Conservation (phyloP, 192 early-diverging fungal genomes). For the Podochytrium sp. region DNA sequence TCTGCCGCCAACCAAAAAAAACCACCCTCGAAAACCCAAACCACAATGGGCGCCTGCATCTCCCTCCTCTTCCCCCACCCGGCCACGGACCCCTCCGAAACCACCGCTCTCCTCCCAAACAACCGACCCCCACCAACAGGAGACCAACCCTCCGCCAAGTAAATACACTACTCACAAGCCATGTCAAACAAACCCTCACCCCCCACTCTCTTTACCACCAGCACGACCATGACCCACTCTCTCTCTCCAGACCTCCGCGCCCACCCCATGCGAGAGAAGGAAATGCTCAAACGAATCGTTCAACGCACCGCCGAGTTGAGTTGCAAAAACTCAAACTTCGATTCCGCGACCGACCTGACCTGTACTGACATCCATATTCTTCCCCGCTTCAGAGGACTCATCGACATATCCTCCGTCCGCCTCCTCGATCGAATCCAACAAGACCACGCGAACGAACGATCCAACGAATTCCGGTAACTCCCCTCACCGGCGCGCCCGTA, state of each 20-base stretch:
- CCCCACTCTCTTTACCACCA: too few relatives aligned
- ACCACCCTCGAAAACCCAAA: too few relatives aligned
- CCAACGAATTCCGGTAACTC: constrained; percentile 38
- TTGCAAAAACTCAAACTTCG: background rate
- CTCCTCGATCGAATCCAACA: constrained; percentile 47
- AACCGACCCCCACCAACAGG: background rate
- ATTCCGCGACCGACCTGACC: background rate
- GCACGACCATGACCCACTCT: too few relatives aligned
- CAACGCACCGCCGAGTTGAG: constrained; percentile 48
- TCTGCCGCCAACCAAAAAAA: too few relatives aligned
- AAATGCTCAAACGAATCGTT: constrained; percentile 43
- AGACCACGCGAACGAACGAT: constrained; percentile 43
- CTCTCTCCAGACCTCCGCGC: background rate
- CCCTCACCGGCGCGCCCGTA: background rate
- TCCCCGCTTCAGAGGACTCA: constrained; percentile 34
- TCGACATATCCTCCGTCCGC: constrained; percentile 48
- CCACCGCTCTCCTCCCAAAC: too few relatives aligned
- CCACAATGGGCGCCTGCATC: too few relatives aligned
- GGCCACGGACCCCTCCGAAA: too few relatives aligned
- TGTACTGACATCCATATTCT: background rate
- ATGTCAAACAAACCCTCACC: background rate
- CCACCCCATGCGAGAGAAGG: constrained; percentile 33
- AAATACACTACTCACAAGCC: background rate
- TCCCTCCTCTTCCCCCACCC: too few relatives aligned
- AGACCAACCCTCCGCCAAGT: background rate